phyloP scores from a whole-genome alignment of 768 basidiomycete species.

The Psilocybe cubensis region DNA sequence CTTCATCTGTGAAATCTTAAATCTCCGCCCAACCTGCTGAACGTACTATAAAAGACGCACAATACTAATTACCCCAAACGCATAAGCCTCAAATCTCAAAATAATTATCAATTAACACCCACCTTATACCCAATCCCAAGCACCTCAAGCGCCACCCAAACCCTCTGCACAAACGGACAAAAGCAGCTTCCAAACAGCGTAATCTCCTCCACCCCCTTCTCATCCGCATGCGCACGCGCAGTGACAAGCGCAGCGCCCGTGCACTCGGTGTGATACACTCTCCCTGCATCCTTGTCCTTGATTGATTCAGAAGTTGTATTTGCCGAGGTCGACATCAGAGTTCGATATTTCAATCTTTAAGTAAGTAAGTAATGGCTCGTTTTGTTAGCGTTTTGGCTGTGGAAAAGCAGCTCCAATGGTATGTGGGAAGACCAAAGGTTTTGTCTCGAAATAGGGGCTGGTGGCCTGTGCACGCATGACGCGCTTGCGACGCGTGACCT shows the following conservation, averaged over 20 bases:
- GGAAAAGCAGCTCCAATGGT: too few species aligned
- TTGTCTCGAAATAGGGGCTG: too few species aligned
- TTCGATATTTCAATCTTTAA: too few species aligned
- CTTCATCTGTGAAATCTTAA: constrained; percentile 56
- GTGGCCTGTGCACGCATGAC: too few species aligned
- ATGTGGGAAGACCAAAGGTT: too few species aligned
- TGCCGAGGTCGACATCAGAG: too few species aligned
- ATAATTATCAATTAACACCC: constrained; percentile 10
- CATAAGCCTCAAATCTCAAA: background rate
- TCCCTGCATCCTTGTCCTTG: constrained; percentile 25
- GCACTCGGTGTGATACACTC: constrained; percentile 40
- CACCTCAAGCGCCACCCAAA: constrained; percentile 76
- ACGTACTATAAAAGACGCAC: background rate
- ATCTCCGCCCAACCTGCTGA: constrained; percentile 36
- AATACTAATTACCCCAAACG: background rate
- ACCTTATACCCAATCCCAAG: constrained; percentile 75
- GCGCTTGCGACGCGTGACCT: too few species aligned
- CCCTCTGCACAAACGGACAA: constrained; percentile 84
- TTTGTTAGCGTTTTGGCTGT: too few species aligned
- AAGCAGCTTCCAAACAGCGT: constrained; percentile 76
- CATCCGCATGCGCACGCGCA: constrained; percentile 54
- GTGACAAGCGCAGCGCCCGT: constrained; percentile 60
- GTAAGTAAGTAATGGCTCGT: too few species aligned
- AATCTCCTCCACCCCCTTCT: constrained; percentile 50
- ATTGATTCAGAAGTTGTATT: too few species aligned